Evolutionary conservation across 495 filamentous ascomycete genomes (phyloP).

Genomic region (Xylaria telfairii): DNA sequence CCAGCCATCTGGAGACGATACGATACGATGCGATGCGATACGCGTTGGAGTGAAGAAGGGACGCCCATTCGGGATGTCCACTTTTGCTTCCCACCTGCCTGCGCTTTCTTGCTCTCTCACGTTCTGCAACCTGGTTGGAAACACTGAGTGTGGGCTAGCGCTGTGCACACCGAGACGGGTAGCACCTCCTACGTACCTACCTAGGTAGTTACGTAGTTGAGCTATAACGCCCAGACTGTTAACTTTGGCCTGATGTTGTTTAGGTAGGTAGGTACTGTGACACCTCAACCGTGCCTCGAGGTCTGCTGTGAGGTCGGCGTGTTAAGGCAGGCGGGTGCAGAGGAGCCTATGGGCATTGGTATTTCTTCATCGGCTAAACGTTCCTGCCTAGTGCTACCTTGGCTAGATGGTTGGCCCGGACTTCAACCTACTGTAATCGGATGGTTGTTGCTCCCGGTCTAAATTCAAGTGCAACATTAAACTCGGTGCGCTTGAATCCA

Average conservation of each 20-base stretch:
- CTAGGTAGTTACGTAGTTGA: too few relatives aligned
- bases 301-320: neutral
- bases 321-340: neutral
- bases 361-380: constrained; percentile 17
- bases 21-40: too few relatives aligned
- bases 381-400: constrained; percentile 11
- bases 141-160: neutral
- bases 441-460: neutral
- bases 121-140: neutral
- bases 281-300: neutral
- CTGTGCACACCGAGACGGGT: constrained; percentile 11
- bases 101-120: neutral
- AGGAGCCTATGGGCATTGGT: neutral
- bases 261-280: constrained; percentile 8
- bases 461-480: constrained; percentile 7
- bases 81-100: neutral
- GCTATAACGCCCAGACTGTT: neutral
- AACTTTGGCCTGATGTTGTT: constrained; percentile 4
- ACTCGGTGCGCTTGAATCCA: neutral
- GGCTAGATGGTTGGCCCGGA: neutral
- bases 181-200: too few relatives aligned
- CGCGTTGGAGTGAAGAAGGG: neutral
- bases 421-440: neutral
- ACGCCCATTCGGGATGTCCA: neutral
- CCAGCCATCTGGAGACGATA: neutral